Base-by-base conservation (phyloP, 768 basidiomycete genomes). In the Butyriboletus loyo region DNA sequence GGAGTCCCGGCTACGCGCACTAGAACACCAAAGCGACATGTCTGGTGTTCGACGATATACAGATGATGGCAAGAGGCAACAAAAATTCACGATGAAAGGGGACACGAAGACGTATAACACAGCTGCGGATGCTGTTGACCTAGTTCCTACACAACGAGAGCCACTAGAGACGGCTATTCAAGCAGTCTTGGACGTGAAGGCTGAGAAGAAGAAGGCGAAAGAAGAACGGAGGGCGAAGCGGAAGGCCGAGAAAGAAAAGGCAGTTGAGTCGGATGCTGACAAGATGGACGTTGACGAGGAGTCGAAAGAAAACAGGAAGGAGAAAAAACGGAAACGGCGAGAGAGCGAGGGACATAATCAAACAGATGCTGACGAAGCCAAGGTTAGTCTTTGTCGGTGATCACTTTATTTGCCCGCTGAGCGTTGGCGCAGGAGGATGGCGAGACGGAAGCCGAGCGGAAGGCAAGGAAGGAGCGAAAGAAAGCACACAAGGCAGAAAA, bases 1-100 rank as follows among this genome's bases (percentile, higher is more conserved):
- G 55, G 97, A 98, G 72, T 89, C 92, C 11, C 88, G 97, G 31
- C 75, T 98, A 35, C 90, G 93, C 22, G 85, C 87, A 1, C 80
- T 99, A 40, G 95, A 98, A 69, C 79, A 88, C 62, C 86, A 92
- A 59, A 77, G 78, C 41, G 95, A 96, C 54, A 76, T 83, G 41
- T 77, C 83, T 19, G 84, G 81, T 31, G 85, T 87, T 35, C 84
- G 89, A 56, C 79, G 84, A 59, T 85, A 83, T 58, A 78, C 74
- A 1, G 80, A 81, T 41, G 74, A 76, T 30, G 78, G 77, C 55
- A 83, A 80, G 73, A 86, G 87, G 69, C 89, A 92, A 67, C 79
- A 77, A 59, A 82, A 81, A 61, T 95, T 93, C 74, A 85, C 89
- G 72, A 87, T 90, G 84, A 77, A 66, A 39, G 87, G 90, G 38